Evolutionary conservation across 2,329 filamentous ascomycete genomes (phyloP).

Genomic region (Clonostachys byssicola): DNA sequence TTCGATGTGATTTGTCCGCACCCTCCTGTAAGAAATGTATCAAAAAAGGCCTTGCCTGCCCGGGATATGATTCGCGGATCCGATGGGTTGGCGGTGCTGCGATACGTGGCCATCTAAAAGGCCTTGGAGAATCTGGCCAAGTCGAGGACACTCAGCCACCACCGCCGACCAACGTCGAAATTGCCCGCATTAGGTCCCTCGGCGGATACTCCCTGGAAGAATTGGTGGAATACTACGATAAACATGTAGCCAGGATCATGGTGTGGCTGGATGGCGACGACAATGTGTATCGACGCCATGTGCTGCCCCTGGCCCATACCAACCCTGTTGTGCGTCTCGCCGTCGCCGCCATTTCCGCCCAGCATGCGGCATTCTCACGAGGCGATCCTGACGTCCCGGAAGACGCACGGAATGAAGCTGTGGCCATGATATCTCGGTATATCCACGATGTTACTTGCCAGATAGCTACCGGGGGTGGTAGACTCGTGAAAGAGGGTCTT

Average conservation of each 20-base stretch:
- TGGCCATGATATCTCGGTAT: too few relatives aligned
- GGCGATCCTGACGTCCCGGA: neutral
- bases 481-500: neutral
- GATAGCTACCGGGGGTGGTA: too few relatives aligned
- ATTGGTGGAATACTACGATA: neutral
- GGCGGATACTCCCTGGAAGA: neutral
- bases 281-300: neutral
- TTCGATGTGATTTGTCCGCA: neutral
- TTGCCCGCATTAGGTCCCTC: too few relatives aligned
- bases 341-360: neutral
- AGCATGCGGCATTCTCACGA: neutral
- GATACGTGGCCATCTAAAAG: too few relatives aligned
- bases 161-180: too few relatives aligned
- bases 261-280: neutral
- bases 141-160: too few relatives aligned
- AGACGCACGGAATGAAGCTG: neutral
- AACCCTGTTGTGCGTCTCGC: neutral
- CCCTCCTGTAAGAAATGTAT: neutral
- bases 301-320: neutral
- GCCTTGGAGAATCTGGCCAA: too few relatives aligned
- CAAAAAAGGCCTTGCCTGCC: neutral
- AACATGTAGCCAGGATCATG: neutral
- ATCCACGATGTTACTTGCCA: too few relatives aligned
- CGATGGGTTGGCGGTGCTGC: too few relatives aligned
- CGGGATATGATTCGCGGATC: too few relatives aligned